A percentile compares a stretch with the other conserved stretches of the same genome.
These are phyloP conservation scores for Colletotrichum sp. DNA, from an alignment of 2,329 filamentous ascomycete species.

Conservation along the genomic window DNA sequence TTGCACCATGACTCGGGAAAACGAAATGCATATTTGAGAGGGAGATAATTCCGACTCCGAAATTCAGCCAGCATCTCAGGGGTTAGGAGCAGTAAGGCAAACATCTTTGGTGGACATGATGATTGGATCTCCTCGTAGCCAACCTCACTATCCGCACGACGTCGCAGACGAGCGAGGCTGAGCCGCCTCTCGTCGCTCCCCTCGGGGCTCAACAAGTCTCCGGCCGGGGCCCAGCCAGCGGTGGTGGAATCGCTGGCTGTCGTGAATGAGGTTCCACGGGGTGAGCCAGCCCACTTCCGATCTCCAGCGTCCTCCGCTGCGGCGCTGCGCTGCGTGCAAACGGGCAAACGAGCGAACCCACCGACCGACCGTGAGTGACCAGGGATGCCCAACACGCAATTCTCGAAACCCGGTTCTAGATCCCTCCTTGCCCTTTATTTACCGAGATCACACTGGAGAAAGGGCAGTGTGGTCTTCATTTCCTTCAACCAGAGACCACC, in stretches of 20 bases:
- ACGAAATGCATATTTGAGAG: not conserved
- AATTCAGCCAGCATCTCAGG: not conserved
- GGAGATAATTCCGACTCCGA: not conserved
- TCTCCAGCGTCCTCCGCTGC: not conserved
- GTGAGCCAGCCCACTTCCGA: not conserved
- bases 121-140: not conserved
- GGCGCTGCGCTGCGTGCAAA: not conserved
- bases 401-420: not conserved
- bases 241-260: not conserved
- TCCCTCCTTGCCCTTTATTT: not conserved
- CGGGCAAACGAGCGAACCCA: too few species aligned
- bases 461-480: not conserved
- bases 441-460: conserved; percentile 2
- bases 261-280: not conserved
- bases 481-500: not conserved
- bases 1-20: not conserved
- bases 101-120: not conserved
- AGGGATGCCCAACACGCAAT: not conserved
- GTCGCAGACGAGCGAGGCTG: conserved; percentile 15
- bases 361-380: not conserved
- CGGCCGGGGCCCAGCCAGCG: not conserved
- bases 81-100: not conserved
- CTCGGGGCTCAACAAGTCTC: not conserved
- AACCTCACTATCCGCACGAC: not conserved
- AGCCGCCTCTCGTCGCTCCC: not conserved